Conservation (phyloP, 2,329 filamentous ascomycete species). For the Nigrograna mackinnonii region DNA sequence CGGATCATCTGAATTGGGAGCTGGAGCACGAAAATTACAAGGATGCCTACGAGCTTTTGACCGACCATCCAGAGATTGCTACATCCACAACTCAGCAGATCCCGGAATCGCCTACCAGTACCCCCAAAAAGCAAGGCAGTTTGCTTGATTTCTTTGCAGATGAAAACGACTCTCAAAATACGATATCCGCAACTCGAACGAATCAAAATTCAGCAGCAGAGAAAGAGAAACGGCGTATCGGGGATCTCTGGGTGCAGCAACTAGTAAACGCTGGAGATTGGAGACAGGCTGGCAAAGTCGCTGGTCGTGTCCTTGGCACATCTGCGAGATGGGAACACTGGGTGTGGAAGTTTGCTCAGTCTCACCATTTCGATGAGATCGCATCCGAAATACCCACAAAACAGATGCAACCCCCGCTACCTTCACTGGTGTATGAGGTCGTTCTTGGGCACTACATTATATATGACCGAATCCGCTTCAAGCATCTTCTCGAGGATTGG, state of each 20-base stretch:
- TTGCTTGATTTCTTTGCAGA: conserved; percentile 74
- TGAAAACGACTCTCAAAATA: conserved; percentile 63
- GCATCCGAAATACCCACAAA: conserved; percentile 78
- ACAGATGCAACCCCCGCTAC: conserved; percentile 77
- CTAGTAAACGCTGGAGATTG: conserved; percentile 77
- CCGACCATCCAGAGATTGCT: conserved; percentile 79
- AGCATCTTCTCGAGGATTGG: conserved; percentile 81
- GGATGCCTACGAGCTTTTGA: conserved; percentile 85
- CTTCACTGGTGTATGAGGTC: conserved; percentile 83
- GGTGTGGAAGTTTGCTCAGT: conserved; percentile 89
- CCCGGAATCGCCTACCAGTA: conserved; percentile 41
- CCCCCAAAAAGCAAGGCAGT: conserved; percentile 48
- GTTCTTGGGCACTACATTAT: conserved; percentile 88
- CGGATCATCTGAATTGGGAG: conserved; percentile 86
- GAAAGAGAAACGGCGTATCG: conserved; percentile 87
- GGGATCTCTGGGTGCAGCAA: conserved; percentile 91
- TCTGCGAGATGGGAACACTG: conserved; percentile 91
- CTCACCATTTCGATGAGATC: conserved; percentile 87
- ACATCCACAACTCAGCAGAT: conserved; percentile 43
- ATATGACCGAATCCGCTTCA: conserved; percentile 74
- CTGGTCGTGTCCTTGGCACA: conserved; percentile 79
- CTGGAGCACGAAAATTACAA: conserved; percentile 79
- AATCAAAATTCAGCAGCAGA: conserved; percentile 68
- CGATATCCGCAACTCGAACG: conserved; percentile 61
- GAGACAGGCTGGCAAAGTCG: conserved; percentile 76